These are phyloP conservation scores for Agrocybe chaxingu DNA, from an alignment of 768 basidiomycete genomes.

Conservation along the genomic window DNA sequence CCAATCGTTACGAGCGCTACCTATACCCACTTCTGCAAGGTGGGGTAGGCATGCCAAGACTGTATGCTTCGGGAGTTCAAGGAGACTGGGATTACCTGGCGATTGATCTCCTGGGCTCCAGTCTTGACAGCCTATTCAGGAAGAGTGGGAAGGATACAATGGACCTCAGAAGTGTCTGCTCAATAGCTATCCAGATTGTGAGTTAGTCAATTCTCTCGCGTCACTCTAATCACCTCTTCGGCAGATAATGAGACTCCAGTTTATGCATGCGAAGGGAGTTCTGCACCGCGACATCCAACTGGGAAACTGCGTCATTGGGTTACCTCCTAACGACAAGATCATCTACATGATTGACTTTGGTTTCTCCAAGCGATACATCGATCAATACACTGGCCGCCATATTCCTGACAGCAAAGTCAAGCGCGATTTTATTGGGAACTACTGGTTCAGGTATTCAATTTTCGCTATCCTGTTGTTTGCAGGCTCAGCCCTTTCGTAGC, in stretches of 20 bases:
- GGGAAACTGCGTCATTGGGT: conserved; percentile 71
- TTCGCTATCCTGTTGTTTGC: neutral
- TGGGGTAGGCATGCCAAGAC: conserved; percentile 66
- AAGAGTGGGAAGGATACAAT: conserved; percentile 53
- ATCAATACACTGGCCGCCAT: conserved; percentile 60
- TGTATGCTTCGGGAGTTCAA: conserved; percentile 60
- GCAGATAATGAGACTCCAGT: conserved; percentile 69
- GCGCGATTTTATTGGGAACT: conserved; percentile 80
- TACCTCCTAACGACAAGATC: conserved; percentile 50
- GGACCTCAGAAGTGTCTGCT: conserved; percentile 71
- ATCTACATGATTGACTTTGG: conserved; percentile 88
- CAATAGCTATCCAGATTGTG: conserved; percentile 76
- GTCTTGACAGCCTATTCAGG: conserved; percentile 61
- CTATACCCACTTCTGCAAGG: conserved; percentile 73
- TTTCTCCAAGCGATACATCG: conserved; percentile 77
- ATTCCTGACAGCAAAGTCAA: conserved; percentile 66
- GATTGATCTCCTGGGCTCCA: conserved; percentile 72
- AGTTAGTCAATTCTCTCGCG: conserved; percentile 19
- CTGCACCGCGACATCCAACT: conserved; percentile 79
- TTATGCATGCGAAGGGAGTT: conserved; percentile 72
- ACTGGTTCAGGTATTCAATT: conserved; percentile 67
- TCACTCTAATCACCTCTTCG: conserved; percentile 7
- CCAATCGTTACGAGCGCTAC: conserved; percentile 66
- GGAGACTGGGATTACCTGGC: conserved; percentile 68
- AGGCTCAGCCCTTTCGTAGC: conserved; percentile 23